Evolutionary conservation across 257 asterid species (phyloP).

Genomic region (Craterostigma plantagineum): DNA sequence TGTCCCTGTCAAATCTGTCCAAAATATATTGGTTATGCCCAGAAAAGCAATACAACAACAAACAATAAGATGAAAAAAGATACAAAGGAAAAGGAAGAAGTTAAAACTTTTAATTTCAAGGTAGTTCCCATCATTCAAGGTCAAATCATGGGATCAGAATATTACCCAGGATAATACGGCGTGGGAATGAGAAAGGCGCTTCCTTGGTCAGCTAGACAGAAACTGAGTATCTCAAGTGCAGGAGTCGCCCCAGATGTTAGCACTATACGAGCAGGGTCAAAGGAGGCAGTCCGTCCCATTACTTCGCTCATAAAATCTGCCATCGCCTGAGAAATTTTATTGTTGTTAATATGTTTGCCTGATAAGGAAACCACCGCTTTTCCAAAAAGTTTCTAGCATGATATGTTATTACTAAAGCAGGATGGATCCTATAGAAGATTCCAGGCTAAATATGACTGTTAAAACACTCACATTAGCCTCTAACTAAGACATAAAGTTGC

Average conservation of each 20-base stretch:
- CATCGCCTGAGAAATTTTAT: constrained; percentile 43
- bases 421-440: no score
- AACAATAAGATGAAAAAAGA: not conserved
- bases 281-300: constrained; percentile 52
- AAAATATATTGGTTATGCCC: not conserved
- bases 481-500: no score
- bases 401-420: no score
- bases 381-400: not conserved
- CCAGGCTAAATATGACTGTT: no score
- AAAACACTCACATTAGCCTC: no score
- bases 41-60: not conserved
- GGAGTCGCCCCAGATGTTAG: constrained; percentile 84
- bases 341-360: not conserved
- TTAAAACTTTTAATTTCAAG: no score
- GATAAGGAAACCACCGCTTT: no score
- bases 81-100: not conserved
- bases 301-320: constrained; percentile 76
- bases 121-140: constrained; percentile 1
- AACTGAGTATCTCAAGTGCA: constrained; percentile 75
- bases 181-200: constrained; percentile 88
- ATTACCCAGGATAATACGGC: constrained; percentile 93
- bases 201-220: constrained; percentile 89
- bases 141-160: not conserved
- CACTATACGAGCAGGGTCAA: constrained; percentile 53
- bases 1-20: constrained; percentile 79